Evolutionary conservation across 148 eudicot genomes (phyloP).

Genomic region (Rhododendron ovatum): DNA sequence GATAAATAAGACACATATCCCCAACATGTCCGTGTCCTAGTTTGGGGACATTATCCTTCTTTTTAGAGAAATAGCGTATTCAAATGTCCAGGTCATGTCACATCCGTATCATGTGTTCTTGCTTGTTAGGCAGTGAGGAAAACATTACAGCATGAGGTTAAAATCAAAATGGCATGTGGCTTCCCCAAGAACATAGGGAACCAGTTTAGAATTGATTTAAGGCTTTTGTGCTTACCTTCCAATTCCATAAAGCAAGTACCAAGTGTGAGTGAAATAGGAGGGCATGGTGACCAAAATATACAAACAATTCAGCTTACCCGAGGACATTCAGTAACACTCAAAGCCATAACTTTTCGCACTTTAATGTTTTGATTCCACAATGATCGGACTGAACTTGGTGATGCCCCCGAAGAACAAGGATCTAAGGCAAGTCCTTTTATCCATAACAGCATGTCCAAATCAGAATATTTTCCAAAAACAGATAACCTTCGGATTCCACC

Average conservation of each 20-base stretch:
- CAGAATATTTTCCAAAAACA: neutral
- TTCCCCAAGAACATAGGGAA: neutral
- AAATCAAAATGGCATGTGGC: neutral
- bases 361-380: neutral
- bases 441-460: neutral
- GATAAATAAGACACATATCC: no score
- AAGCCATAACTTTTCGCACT: constrained; percentile 28
- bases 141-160: neutral
- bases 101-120: no score
- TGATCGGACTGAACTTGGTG: neutral
- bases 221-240: neutral
- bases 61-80: no score
- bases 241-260: neutral
- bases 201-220: no score
- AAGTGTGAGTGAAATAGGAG: neutral
- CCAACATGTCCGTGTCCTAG: no score
- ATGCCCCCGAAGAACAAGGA: neutral
- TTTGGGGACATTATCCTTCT: no score
- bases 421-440: constrained; percentile 5
- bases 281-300: neutral
- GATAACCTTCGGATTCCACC: neutral
- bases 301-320: constrained; percentile 17
- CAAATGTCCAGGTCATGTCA: no score
- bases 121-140: neutral
- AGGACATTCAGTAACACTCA: constrained; percentile 20